Evolutionary conservation across 192 early-diverging fungal genomes (phyloP), one percentile per base, ranked within the genome.

Genomic region (Paraglomus occultum): DNA sequence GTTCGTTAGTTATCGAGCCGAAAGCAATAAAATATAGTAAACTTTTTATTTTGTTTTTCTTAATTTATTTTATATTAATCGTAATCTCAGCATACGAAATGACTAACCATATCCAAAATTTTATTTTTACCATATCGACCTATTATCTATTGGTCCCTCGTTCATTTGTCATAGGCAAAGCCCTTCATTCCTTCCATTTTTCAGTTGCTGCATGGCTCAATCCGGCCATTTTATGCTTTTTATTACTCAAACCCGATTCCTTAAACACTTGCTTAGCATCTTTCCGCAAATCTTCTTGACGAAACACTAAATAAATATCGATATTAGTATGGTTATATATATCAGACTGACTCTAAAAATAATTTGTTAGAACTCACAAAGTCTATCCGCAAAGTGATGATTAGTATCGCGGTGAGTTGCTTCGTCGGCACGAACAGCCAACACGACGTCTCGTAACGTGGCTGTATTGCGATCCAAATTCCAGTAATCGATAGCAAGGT

Each of bases 371-470:
- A 31, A 31, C 31, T 31, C 31, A 31, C 31, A 31, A 67, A 91
- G 81, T 17, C 91, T 84, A 70, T 89, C 87, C 14, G 91, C 85
- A 46, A 98, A 82, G 52, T 90, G 84, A 73, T 98, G 94, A 83
- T 98, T 98, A 0, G 92, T 89, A 52, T 96, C 92, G 64, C 94
- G 83, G 75, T 98, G 95, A 17, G 91, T 74, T 11, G 85, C 86
- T 70, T 98, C 96, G 65, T 98, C 96, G 12, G 93, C 87, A 38
- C 96, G 84, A 11, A 98, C 89, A 8, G 92, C 94, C 11, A 91
- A 76, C 12, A 95, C 90, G 11, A 96, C 88, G 48, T 98, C 94
- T 49, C 88, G 86, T 48, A 98, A 71, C 10, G 86, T 91, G 6
- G 94, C 93, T 14, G 77, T 78, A 0, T 83, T 54, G 8, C 75